These are phyloP conservation scores for Alternaria sp. DNA, from an alignment of 2,329 filamentous ascomycete species.

Conservation along the genomic window DNA sequence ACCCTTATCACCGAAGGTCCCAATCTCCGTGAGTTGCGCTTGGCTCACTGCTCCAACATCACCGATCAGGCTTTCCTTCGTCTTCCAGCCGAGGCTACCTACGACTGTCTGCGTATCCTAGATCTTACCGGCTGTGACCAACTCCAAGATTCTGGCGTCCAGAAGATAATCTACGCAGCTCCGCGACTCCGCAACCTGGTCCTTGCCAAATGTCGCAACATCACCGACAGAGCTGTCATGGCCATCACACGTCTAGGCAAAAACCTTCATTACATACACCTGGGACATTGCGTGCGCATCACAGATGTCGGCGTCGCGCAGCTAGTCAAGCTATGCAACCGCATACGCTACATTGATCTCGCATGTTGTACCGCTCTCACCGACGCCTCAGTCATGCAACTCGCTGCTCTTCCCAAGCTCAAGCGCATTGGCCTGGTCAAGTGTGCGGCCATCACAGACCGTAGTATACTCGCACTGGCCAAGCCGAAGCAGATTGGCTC, in stretches of 20 bases:
- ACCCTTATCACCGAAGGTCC: slow-evolving; percentile 79
- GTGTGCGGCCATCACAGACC: slow-evolving; percentile 87
- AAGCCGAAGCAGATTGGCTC: slow-evolving; percentile 66
- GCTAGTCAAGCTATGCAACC: slow-evolving; percentile 84
- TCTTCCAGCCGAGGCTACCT: slow-evolving; percentile 72
- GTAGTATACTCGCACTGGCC: slow-evolving; percentile 84
- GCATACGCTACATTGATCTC: slow-evolving; percentile 95
- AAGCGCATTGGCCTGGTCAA: slow-evolving; percentile 96
- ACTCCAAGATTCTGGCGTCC: slow-evolving; percentile 84
- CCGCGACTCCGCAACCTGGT: slow-evolving; percentile 92
- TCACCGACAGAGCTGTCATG: slow-evolving; percentile 87
- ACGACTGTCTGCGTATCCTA: slow-evolving; percentile 89
- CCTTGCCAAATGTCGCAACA: slow-evolving; percentile 89
- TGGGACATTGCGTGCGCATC: slow-evolving; percentile 91
- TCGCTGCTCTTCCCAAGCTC: slow-evolving; percentile 88
- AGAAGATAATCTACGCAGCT: slow-evolving; percentile 85
- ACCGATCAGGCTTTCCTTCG: slow-evolving; percentile 87
- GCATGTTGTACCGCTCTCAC: slow-evolving; percentile 94
- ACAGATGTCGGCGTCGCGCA: slow-evolving; percentile 88
- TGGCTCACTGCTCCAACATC: slow-evolving; percentile 84
- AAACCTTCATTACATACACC: slow-evolving; percentile 94
- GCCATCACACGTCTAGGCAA: slow-evolving; percentile 91
- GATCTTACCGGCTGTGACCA: slow-evolving; percentile 89
- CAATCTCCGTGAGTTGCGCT: slow-evolving; percentile 86
- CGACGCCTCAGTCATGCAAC: slow-evolving; percentile 81